Conservation (phyloP, 148 eudicot species). For the Chenopodium formosanum region DNA sequence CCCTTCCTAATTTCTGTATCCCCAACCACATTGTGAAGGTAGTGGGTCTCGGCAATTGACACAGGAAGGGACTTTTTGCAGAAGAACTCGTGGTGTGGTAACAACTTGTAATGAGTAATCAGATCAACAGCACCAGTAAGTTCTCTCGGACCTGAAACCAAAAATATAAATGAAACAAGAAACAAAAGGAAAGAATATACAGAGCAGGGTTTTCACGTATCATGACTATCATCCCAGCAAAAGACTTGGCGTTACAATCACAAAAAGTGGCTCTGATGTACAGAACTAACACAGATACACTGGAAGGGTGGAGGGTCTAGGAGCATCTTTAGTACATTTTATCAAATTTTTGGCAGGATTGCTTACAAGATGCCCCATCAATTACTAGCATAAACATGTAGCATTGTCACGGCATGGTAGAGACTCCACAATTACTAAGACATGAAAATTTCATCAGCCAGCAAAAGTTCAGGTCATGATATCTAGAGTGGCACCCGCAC, state of each 20-base stretch:
- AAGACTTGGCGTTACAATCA: neutral
- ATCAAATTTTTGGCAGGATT: neutral
- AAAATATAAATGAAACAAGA: conserved; percentile 2
- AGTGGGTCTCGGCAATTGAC: conserved; percentile 83
- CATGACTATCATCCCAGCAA: neutral
- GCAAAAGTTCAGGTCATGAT: neutral
- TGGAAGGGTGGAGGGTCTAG: too few relatives aligned
- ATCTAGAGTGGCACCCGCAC: neutral
- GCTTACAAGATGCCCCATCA: too few relatives aligned
- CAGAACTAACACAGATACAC: neutral
- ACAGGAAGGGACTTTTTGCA: conserved; percentile 94
- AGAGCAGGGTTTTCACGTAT: neutral
- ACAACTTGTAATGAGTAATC: conserved; percentile 76
- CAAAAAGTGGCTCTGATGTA: neutral
- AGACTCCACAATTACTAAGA: neutral
- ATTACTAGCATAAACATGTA: too few relatives aligned
- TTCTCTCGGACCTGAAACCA: conserved; percentile 79
- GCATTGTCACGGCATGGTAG: neutral
- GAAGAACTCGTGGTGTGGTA: conserved; percentile 90
- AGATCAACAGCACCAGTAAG: conserved; percentile 96
- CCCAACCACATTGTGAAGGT: conserved; percentile 94
- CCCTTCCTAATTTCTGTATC: conserved; percentile 94
- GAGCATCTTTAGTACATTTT: neutral
- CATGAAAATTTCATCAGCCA: neutral
- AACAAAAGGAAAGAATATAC: neutral